Base-by-base conservation (phyloP, 148 eudicot genomes). In the Camellia japonica region DNA sequence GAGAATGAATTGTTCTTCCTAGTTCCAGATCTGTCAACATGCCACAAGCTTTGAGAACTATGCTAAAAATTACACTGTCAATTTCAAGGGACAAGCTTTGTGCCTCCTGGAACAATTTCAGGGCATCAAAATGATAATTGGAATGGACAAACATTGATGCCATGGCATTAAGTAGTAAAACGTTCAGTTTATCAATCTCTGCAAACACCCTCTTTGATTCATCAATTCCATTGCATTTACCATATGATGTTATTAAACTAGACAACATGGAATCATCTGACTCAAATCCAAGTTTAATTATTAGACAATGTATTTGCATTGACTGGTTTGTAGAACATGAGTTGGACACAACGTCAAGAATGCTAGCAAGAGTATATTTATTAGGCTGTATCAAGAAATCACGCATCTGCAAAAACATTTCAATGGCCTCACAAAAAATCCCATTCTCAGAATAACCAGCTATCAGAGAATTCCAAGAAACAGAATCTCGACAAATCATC, bases 401-500 rank as follows among this genome's bases (percentile, higher is more conserved):
- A 63, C 82, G 78, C 88, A 89, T 89, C 71, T 66, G 83, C 72
- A 76, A 85, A 61, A 86, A 84, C 55, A 71, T 69, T 9, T 13
- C 4, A 30, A 88, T 82, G 42, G 86, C 87, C 43, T 81, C 78
- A 75, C 83, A 47, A 11, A 84, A 15, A 51, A 61, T 61, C 51
- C 85, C 87, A 80, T 83, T 87, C 60, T 86, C 86, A 11, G 87
- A 83, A 84, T 89, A 88, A 65, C 88, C 88, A 61, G 90, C 80
- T 71, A 89, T 89, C 85, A 89, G 81, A 76, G 91, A 82, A 80
- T 91, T 91, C 94, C 91, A 89, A 63, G 92, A 86, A 82, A 84
- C 84, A 23, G 84, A 72, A 84, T 88, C 91, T 44, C 23, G 82
- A 73, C 42, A 83, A 68, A 58, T 71, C 78, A 91, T 51, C 76